Base-by-base conservation (phyloP, 768 basidiomycete genomes). In the Rhodotorula diobovata region DNA sequence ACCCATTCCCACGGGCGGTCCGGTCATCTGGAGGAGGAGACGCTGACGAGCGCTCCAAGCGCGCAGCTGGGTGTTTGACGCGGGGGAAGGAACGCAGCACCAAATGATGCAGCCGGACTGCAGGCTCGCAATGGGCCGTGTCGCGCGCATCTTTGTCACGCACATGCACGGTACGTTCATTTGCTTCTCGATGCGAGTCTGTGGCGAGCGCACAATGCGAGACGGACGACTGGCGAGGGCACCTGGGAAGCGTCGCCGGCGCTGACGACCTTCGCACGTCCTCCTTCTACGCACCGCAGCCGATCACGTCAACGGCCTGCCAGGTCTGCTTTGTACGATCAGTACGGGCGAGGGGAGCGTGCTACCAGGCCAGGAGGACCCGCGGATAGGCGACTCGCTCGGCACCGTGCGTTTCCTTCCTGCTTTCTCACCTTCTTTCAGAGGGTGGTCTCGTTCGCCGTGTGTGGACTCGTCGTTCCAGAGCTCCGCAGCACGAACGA, bases 151-250 rank as follows among this genome's bases (percentile, higher is more conserved):
- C 55, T 91, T 93, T 79, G 83, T 93, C 62, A 92, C 91, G 3
- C 91, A 92, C 76, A 87, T 91, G 86, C 91, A 93, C 77, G 86
- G 91, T 87, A 88, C 90, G 79, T 90, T 21, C 37, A 10, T 28
- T 28, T 54, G n/a, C 53, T 28, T 35, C 48, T 41, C 41, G 30
- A 34, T n/a, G 53, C 11, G 18, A 9, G 9, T 41, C 51, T 14
- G 25, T n/a, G n/a, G n/a, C n/a, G n/a, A n/a, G n/a, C n/a, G n/a
- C n/a, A n/a, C n/a, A n/a, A n/a, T n/a, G n/a, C n/a, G n/a, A n/a
- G n/a, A n/a, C n/a, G n/a, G n/a, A n/a, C n/a, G n/a, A n/a, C n/a
- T n/a, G n/a, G n/a, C n/a, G n/a, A n/a, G n/a, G n/a, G n/a, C n/a
- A n/a, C n/a, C n/a, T n/a, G n/a, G n/a, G n/a, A n/a, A n/a, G n/a